These are phyloP conservation scores for Fallopia convolvulus DNA, from an alignment of 148 eudicot species.

Conservation along the genomic window DNA sequence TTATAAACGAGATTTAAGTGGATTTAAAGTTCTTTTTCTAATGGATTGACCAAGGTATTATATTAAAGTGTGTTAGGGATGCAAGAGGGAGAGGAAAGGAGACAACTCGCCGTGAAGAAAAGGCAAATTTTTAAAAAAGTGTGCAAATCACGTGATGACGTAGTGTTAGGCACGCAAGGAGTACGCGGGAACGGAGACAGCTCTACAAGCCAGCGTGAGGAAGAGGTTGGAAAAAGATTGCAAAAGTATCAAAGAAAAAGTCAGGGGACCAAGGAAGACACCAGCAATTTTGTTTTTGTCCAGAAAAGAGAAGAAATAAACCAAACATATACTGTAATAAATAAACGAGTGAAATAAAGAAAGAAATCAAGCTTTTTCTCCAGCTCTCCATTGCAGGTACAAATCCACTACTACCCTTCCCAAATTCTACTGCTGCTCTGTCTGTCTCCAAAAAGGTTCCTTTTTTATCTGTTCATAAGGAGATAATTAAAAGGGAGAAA, in stretches of 20 bases:
- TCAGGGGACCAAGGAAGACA: background rate
- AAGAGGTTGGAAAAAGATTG: background rate
- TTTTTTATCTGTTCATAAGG: background rate
- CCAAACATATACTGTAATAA: background rate
- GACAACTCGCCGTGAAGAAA: background rate
- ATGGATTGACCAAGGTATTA: background rate
- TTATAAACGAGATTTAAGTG: background rate
- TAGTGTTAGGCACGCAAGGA: background rate
- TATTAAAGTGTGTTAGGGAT: background rate
- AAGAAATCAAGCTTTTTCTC: slow-evolving; percentile 3
- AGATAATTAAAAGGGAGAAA: too few species aligned
- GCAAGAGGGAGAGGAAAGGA: background rate
- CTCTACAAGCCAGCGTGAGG: slow-evolving; percentile 4
- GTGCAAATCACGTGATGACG: slow-evolving; percentile 7
- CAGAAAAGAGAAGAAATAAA: background rate
- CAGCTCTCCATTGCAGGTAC: slow-evolving; percentile 1
- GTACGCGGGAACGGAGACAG: slow-evolving; percentile 2
- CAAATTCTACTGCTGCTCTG: background rate
- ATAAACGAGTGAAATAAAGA: background rate
- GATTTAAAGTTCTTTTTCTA: background rate
- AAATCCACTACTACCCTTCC: slow-evolving; percentile 1
- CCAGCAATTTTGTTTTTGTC: background rate
- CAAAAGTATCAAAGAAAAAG: background rate
- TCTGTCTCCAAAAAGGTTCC: background rate
- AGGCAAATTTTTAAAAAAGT: background rate